Evolutionary conservation across 331 rosid genomes (phyloP).

Genomic region (Quercus tomentella): DNA sequence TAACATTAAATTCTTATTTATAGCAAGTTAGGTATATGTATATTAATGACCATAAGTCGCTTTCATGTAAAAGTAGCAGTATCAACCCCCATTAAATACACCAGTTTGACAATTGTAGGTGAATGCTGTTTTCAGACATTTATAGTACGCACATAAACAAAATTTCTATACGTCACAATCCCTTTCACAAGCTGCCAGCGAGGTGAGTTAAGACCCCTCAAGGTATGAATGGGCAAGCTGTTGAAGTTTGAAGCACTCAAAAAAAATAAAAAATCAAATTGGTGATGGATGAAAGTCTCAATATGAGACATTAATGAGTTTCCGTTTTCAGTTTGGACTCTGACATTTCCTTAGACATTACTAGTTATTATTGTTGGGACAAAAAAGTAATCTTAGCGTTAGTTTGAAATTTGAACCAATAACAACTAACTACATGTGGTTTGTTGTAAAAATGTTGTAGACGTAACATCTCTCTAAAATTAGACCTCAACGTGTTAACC

Average conservation of each 20-base stretch:
- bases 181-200: slow-evolving; percentile 13
- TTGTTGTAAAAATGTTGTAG: no score
- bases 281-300: neutral
- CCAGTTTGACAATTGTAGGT: slow-evolving; percentile 61
- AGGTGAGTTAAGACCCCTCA: neutral
- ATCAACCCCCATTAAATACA: slow-evolving; percentile 24
- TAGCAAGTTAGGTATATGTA: slow-evolving; percentile 64
- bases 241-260: neutral
- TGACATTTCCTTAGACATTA: neutral
- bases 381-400: no score
- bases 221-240: neutral
- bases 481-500: no score
- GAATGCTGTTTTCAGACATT: slow-evolving; percentile 85
- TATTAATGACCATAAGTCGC: slow-evolving; percentile 70
- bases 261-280: neutral
- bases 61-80: slow-evolving; percentile 37
- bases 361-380: no score
- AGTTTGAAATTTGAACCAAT: no score
- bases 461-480: no score
- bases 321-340: neutral
- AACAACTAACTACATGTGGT: no score
- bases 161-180: slow-evolving; percentile 9
- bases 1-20: slow-evolving; percentile 62
- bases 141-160: slow-evolving; percentile 45
- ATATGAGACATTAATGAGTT: neutral